Evolutionary conservation across 2,329 filamentous ascomycete genomes (phyloP).

Genomic region (Cercospora sp.): DNA sequence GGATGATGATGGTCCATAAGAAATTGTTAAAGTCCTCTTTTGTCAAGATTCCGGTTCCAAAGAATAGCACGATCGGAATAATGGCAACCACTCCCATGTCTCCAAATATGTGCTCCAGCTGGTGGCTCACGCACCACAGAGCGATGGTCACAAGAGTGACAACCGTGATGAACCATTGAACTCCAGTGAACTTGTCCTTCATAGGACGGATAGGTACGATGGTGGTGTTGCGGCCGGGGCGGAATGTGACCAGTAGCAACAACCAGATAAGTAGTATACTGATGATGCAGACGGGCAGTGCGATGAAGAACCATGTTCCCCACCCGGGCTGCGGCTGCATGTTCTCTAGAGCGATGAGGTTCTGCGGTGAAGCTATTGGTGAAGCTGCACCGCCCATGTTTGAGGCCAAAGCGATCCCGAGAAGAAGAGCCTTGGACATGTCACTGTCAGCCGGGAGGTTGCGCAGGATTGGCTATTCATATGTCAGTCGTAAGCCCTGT

Average conservation of each 20-base stretch:
- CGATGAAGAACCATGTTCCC: slow-evolving; percentile 96
- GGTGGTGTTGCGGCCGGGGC: slow-evolving; percentile 77
- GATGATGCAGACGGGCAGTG: slow-evolving; percentile 87
- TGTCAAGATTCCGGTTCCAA: slow-evolving; percentile 90
- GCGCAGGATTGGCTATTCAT: slow-evolving; percentile 81
- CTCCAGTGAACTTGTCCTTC: slow-evolving; percentile 80
- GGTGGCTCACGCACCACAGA: slow-evolving; percentile 90
- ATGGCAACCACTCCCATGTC: slow-evolving; percentile 99
- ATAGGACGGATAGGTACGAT: slow-evolving; percentile 90
- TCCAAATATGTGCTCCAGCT: slow-evolving; percentile 82
- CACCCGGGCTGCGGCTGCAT: slow-evolving; percentile 91
- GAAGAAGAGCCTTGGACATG: slow-evolving; percentile 92
- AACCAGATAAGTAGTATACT: slow-evolving; percentile 88
- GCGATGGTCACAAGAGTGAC: slow-evolving; percentile 82
- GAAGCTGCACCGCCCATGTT: slow-evolving; percentile 97
- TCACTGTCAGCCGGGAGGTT: slow-evolving; percentile 86
- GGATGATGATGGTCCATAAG: slow-evolving; percentile 98
- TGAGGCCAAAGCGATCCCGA: slow-evolving; percentile 90
- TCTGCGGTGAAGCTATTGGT: slow-evolving; percentile 95
- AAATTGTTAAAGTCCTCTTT: slow-evolving; percentile 99
- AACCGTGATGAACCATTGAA: slow-evolving; percentile 89
- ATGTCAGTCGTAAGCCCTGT: background rate
- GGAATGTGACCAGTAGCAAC: slow-evolving; percentile 80
- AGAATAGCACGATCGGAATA: slow-evolving; percentile 92
- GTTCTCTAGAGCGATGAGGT: slow-evolving; percentile 93